Evolutionary conservation across 73 alveolate genomes (phyloP), one percentile per base, ranked within the genome.

Genomic region (Uronychia binucleata): DNA sequence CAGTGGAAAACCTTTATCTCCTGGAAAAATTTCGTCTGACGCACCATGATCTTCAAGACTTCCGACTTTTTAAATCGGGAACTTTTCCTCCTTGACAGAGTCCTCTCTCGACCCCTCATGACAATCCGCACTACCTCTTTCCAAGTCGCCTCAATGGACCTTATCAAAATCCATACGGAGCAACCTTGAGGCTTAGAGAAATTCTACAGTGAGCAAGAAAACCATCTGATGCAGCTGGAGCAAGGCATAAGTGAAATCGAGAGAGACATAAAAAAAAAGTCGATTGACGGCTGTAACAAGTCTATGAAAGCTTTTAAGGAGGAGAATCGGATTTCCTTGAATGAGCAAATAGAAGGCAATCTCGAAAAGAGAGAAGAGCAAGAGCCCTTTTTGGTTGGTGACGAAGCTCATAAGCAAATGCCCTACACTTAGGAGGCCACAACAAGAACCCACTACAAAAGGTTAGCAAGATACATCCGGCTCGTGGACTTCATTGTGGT

Each of bases 351-450:
- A 46, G 32, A 67, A 35, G 86, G 74, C 26, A 88, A 77, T 14
- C 91, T 58, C 19, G 94, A 90, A n/a, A 95, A 94, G 34, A 90
- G 78, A 74, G 96, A 92, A 25, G 93, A 88, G 60, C 94, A 95
- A 1, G 96, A 91, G 74, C 97, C 98, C 46, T 94, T 95, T 76
- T 84, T 95, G 26, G 97, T 94, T 26, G 99, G 99, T 27, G 99
- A 95, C 86, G 96, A 91, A 77, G 84, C 96, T 46, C 95, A 94
- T 30, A 95, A 95, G 85, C 91, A 87, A 79, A 97, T 98, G 97
- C 99, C 98, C 0, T 97, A 96, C 84, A 97, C 99, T 27, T 96
- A 97, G 83, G 99, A 98, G 74, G 99, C 99, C 0, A 98, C 99
- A 0, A 96, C 97, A 25, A 88, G 99, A 77, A 91, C 99, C 0